phyloP scores from a whole-genome alignment of 352 stramenopile species.

The Pythium folliculosum region DNA sequence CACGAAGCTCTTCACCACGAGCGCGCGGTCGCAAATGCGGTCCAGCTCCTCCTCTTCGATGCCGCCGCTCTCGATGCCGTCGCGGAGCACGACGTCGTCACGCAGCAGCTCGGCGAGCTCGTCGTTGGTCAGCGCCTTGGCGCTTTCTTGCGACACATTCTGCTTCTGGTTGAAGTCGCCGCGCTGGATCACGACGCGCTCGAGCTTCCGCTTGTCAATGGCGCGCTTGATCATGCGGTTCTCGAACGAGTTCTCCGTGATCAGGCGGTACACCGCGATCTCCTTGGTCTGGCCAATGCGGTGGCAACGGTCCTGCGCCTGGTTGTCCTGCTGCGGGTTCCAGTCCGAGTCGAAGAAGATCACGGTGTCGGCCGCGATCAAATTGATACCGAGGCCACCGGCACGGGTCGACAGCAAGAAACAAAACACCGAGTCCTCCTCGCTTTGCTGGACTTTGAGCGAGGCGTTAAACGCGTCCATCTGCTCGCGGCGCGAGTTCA shows the following conservation, averaged over 20 bases:
- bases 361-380: conserved; percentile 97
- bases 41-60: conserved; percentile 66
- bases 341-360: conserved; percentile 99
- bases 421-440: conserved; percentile 69
- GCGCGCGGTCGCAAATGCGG: conserved; percentile 64
- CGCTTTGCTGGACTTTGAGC: conserved; percentile 21
- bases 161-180: conserved; percentile 75
- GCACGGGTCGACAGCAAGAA: conserved; percentile 89
- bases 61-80: conserved; percentile 72
- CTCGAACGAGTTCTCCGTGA: conserved; percentile 94
- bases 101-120: conserved; percentile 75
- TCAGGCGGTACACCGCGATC: conserved; percentile 91
- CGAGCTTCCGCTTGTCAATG: conserved; percentile 91
- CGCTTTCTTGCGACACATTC: conserved; percentile 27
- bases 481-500: conserved; percentile 92
- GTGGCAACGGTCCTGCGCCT: conserved; percentile 90
- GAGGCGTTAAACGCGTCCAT: conserved; percentile 97
- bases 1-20: conserved; percentile 80
- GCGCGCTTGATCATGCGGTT: conserved; percentile 92
- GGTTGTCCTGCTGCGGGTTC: conserved; percentile 98
- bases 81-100: conserved; percentile 73
- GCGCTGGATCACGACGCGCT: conserved; percentile 87
- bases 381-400: conserved; percentile 96
- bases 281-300: conserved; percentile 90
- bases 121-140: conserved; percentile 61